phyloP scores from a whole-genome alignment of 164 flowering plant species.

The Vitis riparia region DNA sequence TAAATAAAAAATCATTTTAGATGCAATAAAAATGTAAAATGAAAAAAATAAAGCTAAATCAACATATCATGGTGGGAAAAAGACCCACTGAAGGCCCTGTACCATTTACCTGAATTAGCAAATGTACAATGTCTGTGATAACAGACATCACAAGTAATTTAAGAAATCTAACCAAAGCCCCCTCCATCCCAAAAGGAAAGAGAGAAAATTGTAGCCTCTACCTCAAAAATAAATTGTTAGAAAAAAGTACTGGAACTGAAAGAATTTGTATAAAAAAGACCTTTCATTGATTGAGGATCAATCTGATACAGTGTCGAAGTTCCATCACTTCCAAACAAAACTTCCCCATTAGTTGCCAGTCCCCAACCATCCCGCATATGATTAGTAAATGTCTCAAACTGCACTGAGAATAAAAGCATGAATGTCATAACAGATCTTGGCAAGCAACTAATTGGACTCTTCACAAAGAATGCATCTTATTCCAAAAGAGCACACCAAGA shows the following conservation, averaged over 20 bases:
- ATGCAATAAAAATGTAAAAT: not conserved
- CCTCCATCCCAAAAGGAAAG: not conserved
- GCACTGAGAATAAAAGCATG: slow-evolving; percentile 24
- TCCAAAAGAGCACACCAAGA: not conserved
- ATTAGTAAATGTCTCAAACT: slow-evolving; percentile 68
- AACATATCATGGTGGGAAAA: too few relatives aligned
- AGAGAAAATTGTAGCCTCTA: not conserved
- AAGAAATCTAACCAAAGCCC: not conserved
- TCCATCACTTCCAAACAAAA: slow-evolving; percentile 95
- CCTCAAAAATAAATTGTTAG: not conserved
- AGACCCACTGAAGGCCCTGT: too few relatives aligned
- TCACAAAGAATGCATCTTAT: not conserved
- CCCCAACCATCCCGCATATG: slow-evolving; percentile 99
- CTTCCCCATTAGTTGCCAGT: slow-evolving; percentile 91
- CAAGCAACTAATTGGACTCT: not conserved
- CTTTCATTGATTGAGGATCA: slow-evolving; percentile 69
- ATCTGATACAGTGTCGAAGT: slow-evolving; percentile 77
- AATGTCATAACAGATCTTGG: not conserved
- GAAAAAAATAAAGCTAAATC: not conserved
- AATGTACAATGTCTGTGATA: not conserved
- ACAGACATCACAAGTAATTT: not conserved
- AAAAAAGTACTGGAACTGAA: not conserved
- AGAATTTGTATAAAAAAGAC: slow-evolving; percentile 26
- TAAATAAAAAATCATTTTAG: not conserved
- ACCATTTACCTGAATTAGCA: not conserved